Conservation (phyloP, 352 stramenopile genomes). For the Plasmopara viticola region DNA sequence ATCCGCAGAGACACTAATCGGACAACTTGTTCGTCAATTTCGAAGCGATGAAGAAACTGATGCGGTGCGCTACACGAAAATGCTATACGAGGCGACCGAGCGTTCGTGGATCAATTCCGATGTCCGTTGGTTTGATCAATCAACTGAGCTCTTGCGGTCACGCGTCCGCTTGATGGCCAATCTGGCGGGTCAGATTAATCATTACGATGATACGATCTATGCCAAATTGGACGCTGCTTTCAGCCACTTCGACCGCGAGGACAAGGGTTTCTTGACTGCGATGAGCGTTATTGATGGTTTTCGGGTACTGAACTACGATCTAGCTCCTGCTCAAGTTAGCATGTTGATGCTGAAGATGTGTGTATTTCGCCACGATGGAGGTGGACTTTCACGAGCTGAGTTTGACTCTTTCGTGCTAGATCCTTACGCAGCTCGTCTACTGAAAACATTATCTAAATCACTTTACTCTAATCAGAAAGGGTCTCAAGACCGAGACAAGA, state of each 20-base stretch:
- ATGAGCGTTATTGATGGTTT: slow-evolving; percentile 34
- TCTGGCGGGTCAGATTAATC: slow-evolving; percentile 29
- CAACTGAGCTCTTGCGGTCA: slow-evolving; percentile 37
- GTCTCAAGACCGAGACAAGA: slow-evolving; percentile 5
- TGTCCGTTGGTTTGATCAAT: slow-evolving; percentile 10
- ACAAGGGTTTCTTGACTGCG: slow-evolving; percentile 44
- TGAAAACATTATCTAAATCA: slow-evolving; percentile 32
- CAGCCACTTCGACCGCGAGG: slow-evolving; percentile 53
- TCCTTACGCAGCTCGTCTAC: slow-evolving; percentile 26
- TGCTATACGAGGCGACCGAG: slow-evolving; percentile 23
- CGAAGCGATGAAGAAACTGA: slow-evolving; percentile 23
- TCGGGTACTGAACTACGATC: slow-evolving; percentile 34
- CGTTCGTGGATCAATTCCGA: slow-evolving; percentile 2
- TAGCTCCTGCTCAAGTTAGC: slow-evolving; percentile 29
- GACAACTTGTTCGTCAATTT: slow-evolving; percentile 52
- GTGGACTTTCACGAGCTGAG: slow-evolving; percentile 54
- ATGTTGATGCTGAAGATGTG: slow-evolving; percentile 32
- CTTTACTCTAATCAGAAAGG: slow-evolving; percentile 21
- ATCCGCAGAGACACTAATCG: slow-evolving; percentile 35
- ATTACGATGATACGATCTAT: slow-evolving; percentile 20
- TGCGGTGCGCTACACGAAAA: slow-evolving; percentile 32
- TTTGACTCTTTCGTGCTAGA: slow-evolving; percentile 78
- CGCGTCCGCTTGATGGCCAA: slow-evolving; percentile 34
- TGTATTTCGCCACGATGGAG: slow-evolving; percentile 37
- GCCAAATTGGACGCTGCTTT: slow-evolving; percentile 43